Base-by-base conservation (phyloP, 2,329 filamentous ascomycete species). In the Setomelanomma holmii region DNA sequence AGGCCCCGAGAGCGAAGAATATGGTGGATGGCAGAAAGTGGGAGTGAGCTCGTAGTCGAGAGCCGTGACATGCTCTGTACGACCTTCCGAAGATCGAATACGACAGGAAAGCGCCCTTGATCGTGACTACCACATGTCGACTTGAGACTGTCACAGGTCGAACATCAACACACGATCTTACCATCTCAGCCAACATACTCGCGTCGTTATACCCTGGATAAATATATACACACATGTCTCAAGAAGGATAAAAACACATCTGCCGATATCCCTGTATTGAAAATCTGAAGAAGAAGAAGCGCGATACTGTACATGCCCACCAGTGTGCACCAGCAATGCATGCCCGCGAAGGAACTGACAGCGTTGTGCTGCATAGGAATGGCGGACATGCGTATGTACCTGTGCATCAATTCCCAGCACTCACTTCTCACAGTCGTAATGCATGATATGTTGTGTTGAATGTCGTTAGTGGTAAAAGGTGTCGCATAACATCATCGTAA, bases 261-360 rank as follows among this genome's bases (percentile, higher is more conserved):
- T 58, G 60, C 50, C 39, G 46, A 55, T 53, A 48, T 40, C 45
- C 46, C 48, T 52, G 20, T 49, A 58, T 58, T 61, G 56, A 63
- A 21, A 51, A 55, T 60, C 47, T 24, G 40, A 36, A 51, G 51
- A 27, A 51, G 51, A 27, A 39, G 40, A 55, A 50, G 45, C 39
- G 50, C 38, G 24, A 59, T 67, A 64, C 54, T 54, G 40, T 64
- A 68, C 61, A 64, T 58, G 47, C 46, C 54, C 58, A 52, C 44
- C 45, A 53, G 51, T 42, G 45, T 53, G 40, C 50, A 44, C 52
- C 47, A 45, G 51, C 53, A 60, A 51, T 42, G 36, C 54, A 64
- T 67, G 54, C 57, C 59, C 34, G 53, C 49, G 35, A 56, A 63
- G 45, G 56, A 61, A 61, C 14, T 42, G 42, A 42, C 12, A 51